phyloP scores from a whole-genome alignment of 371 early-diverging fungal genomes.

The Mortierella sp. region DNA sequence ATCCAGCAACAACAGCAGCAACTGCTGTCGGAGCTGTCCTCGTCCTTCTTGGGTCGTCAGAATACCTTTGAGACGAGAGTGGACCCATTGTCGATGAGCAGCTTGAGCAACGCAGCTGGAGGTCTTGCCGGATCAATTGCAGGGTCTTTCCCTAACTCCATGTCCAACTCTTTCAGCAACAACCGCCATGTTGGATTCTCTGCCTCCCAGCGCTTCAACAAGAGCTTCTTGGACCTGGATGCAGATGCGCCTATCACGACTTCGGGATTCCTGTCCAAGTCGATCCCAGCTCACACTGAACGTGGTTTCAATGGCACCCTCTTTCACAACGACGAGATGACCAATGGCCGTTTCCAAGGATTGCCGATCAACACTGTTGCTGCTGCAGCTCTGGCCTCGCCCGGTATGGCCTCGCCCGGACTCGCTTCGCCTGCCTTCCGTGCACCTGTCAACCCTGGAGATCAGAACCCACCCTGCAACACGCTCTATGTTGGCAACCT shows the following conservation, averaged over 20 bases:
- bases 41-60: slow-evolving; percentile 53
- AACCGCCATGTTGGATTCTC: slow-evolving; percentile 28
- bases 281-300: slow-evolving; percentile 57
- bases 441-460: slow-evolving; percentile 72
- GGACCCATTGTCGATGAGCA: slow-evolving; percentile 51
- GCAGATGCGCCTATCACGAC: slow-evolving; percentile 30
- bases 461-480: slow-evolving; percentile 97
- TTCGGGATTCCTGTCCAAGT: slow-evolving; percentile 54
- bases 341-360: slow-evolving; percentile 56
- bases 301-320: slow-evolving; percentile 70
- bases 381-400: slow-evolving; percentile 38
- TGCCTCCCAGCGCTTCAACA: slow-evolving; percentile 43
- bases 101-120: slow-evolving; percentile 36
- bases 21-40: slow-evolving; percentile 45
- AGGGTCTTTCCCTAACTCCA: slow-evolving; percentile 49
- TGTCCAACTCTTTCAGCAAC: slow-evolving; percentile 45
- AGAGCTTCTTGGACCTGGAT: slow-evolving; percentile 41
- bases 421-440: slow-evolving; percentile 53
- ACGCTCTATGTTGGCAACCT: slow-evolving; percentile 97
- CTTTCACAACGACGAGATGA: slow-evolving; percentile 65
- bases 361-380: slow-evolving; percentile 61
- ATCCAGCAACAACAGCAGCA: slow-evolving; percentile 31
- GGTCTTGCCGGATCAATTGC: slow-evolving; percentile 42
- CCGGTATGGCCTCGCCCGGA: slow-evolving; percentile 55
- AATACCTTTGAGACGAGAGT: slow-evolving; percentile 46